Percentiles rank a stretch among this genome's conserved stretches.
phyloP scores from a whole-genome alignment of 2,329 filamentous ascomycete genomes.

The Thelonectria blattea region DNA sequence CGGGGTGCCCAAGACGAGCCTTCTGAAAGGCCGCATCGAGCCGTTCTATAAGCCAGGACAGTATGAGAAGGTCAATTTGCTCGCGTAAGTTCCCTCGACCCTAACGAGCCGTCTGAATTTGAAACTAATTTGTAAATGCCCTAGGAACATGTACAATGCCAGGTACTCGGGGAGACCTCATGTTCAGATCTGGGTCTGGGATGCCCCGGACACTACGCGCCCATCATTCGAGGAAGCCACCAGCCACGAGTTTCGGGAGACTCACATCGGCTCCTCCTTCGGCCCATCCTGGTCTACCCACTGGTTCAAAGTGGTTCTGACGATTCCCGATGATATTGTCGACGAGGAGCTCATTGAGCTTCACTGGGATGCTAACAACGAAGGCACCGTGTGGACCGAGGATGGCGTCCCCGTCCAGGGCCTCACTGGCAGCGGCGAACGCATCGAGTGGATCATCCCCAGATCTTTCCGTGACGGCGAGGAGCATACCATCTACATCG shows the following conservation, averaged over 20 bases:
- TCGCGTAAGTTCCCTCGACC: slow-evolving; percentile 58
- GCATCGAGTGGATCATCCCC: slow-evolving; percentile 90
- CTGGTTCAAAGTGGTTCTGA: slow-evolving; percentile 89
- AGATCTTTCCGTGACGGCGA: slow-evolving; percentile 81
- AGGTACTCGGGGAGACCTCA: slow-evolving; percentile 69
- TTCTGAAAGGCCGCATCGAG: slow-evolving; percentile 83
- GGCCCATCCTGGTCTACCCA: slow-evolving; percentile 97
- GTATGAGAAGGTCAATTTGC: slow-evolving; percentile 76
- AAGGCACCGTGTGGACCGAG: slow-evolving; percentile 92
- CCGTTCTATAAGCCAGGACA: slow-evolving; percentile 83
- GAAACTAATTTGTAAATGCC: slow-evolving; percentile 16
- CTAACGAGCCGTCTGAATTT: background rate
- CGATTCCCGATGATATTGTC: slow-evolving; percentile 73
- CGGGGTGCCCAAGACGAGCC: slow-evolving; percentile 81
- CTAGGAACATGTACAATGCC: slow-evolving; percentile 48
- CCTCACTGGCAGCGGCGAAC: slow-evolving; percentile 86
- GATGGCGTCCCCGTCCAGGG: slow-evolving; percentile 92
- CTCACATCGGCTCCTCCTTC: slow-evolving; percentile 78
- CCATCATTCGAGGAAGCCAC: slow-evolving; percentile 86
- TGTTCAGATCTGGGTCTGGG: slow-evolving; percentile 86
- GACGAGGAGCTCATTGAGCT: slow-evolving; percentile 88
- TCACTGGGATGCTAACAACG: slow-evolving; percentile 94
- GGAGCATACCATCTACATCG: slow-evolving; percentile 89
- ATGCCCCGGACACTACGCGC: slow-evolving; percentile 77
- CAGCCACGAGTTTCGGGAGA: slow-evolving; percentile 75